A percentile compares a stretch with the other conserved stretches of the same genome.
Evolutionary conservation across 169 alveolate genomes (phyloP).

Genomic region (Plasmodium yoelii): DNA sequence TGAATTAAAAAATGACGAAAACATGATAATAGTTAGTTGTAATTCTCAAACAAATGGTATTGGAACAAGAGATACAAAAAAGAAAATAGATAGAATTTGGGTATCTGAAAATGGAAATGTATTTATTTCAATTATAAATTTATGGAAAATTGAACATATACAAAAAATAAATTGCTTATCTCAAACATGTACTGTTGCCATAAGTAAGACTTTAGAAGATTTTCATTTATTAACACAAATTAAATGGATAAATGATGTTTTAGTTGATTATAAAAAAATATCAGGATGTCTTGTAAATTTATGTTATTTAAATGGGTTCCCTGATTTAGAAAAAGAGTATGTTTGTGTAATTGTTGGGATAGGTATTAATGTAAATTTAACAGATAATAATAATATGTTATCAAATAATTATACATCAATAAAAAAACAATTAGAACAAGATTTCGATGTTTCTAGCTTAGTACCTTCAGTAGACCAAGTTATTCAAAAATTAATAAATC

Average conservation of each 20-base stretch:
- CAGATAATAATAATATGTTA: conserved; percentile 18
- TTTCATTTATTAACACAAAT: conserved; percentile 73
- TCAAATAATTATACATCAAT: conserved; percentile 37
- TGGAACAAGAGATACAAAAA: conserved; percentile 79
- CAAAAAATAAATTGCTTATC: conserved; percentile 70
- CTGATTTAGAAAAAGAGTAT: not conserved
- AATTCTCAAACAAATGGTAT: conserved; percentile 79
- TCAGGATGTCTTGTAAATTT: conserved; percentile 75
- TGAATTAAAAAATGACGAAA: conserved; percentile 11
- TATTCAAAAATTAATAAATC: conserved; percentile 12
- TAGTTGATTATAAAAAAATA: conserved; percentile 76
- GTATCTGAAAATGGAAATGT: conserved; percentile 77
- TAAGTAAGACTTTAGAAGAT: conserved; percentile 71
- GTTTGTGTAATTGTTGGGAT: conserved; percentile 49
- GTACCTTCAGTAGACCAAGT: conserved; percentile 46
- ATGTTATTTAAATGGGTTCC: conserved; percentile 6
- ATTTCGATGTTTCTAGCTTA: not conserved
- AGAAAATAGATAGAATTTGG: conserved; percentile 73
- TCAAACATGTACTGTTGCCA: conserved; percentile 79
- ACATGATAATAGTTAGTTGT: conserved; percentile 75
- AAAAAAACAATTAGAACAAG: conserved; percentile 29
- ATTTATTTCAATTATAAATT: conserved; percentile 68
- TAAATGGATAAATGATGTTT: conserved; percentile 82
- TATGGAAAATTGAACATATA: conserved; percentile 73
- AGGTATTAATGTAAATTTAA: conserved; percentile 39